Percentiles rank a stretch among this genome's conserved stretches.
These are phyloP conservation scores for Tulasnella sp. DNA, from an alignment of 768 basidiomycete genomes.

Conservation along the genomic window DNA sequence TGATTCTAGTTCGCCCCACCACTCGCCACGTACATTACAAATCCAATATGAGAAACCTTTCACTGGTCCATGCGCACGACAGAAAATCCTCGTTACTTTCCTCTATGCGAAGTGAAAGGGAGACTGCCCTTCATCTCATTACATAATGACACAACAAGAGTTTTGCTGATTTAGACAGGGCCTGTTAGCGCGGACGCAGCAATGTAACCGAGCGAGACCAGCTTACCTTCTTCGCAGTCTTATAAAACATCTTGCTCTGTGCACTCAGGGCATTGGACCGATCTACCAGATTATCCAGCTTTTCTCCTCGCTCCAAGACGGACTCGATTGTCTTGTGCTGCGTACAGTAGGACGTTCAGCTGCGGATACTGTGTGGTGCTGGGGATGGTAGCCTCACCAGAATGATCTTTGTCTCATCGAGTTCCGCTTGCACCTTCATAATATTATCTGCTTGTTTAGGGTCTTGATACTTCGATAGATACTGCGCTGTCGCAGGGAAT, in stretches of 20 bases:
- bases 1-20: not conserved
- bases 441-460: conserved; percentile 95
- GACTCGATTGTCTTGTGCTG: conserved; percentile 99
- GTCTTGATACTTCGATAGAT: conserved; percentile 91
- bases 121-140: conserved; percentile 2
- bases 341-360: not conserved
- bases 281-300: conserved; percentile 91
- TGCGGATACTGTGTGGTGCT: not conserved
- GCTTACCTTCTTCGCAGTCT: conserved; percentile 95
- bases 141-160: conserved; percentile 75
- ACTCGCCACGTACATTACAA: not conserved
- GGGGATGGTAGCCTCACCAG: conserved; percentile 48
- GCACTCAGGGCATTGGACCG: conserved; percentile 79
- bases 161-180: conserved; percentile 60
- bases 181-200: not conserved
- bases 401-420: conserved; percentile 99
- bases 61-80: not conserved
- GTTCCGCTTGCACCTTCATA: conserved; percentile 94
- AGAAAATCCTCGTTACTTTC: not conserved
- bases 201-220: not conserved
- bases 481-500: conserved; percentile 68
- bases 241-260: conserved; percentile 98
- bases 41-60: not conserved
- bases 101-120: not conserved
- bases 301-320: conserved; percentile 92